phyloP scores from a whole-genome alignment of 176 grass and related monocot species.

The Paspalum notatum region DNA sequence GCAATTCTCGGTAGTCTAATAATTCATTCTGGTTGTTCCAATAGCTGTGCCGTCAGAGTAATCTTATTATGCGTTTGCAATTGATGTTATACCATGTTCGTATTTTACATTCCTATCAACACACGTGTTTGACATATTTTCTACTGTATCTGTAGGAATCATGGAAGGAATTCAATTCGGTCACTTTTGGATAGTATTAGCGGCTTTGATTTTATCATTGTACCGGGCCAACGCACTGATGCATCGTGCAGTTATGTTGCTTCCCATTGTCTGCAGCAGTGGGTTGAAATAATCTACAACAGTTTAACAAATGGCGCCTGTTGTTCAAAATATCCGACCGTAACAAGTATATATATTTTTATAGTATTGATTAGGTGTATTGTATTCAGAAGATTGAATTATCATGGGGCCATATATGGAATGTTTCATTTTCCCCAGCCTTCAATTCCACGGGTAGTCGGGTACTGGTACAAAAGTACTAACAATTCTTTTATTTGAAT shows the following conservation, averaged over 20 bases:
- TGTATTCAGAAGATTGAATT: slow-evolving; percentile 11
- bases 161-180: slow-evolving; percentile 86
- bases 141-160: slow-evolving; percentile 61
- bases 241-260: neutral
- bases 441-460: too few species aligned
- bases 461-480: too few species aligned
- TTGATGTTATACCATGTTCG: neutral
- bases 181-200: slow-evolving; percentile 55
- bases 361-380: neutral
- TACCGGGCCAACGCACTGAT: neutral
- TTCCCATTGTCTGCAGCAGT: neutral
- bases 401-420: too few species aligned
- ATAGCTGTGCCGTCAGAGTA: too few species aligned
- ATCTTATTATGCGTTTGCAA: neutral
- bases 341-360: neutral
- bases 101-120: neutral
- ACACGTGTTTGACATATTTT: neutral
- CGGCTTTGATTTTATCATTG: slow-evolving; percentile 8
- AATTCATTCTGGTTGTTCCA: slow-evolving; percentile 1
- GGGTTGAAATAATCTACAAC: neutral
- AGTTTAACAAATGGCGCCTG: neutral
- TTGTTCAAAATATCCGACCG: neutral
- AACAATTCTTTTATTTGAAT: too few species aligned
- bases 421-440: too few species aligned
- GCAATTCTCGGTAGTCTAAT: neutral